Percentiles rank a stretch among this genome's conserved stretches.
These are phyloP conservation scores for Picea glauca DNA, from an alignment of 75 land plant species.

Conservation along the genomic window DNA sequence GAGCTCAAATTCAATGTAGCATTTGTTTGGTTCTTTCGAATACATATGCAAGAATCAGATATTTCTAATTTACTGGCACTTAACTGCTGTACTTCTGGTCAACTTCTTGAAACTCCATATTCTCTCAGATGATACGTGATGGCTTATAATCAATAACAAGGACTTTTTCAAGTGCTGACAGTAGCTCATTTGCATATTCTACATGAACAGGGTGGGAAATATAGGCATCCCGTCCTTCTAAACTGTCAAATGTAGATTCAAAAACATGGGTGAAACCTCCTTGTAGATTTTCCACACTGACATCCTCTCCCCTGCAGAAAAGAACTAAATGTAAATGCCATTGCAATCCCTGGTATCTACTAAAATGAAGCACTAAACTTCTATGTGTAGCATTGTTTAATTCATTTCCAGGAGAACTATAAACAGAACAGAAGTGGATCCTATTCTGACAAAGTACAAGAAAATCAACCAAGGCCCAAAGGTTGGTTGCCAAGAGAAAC, in stretches of 20 bases:
- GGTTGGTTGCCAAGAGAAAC: background rate
- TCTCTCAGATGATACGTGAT: background rate
- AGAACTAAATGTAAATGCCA: background rate
- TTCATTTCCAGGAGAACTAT: background rate
- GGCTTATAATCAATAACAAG: conserved; percentile 68
- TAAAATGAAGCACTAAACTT: background rate
- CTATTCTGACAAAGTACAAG: background rate
- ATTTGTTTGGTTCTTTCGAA: too few relatives aligned
- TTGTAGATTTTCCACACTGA: conserved; percentile 88
- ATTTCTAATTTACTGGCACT: background rate
- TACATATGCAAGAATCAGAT: background rate
- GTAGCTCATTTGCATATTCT: conserved; percentile 55
- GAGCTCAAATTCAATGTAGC: too few relatives aligned
- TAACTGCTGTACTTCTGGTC: background rate
- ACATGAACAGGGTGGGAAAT: conserved; percentile 70
- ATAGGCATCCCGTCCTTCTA: conserved; percentile 78
- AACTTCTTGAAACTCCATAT: background rate
- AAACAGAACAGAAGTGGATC: background rate
- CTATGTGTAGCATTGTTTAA: background rate
- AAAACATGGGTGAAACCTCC: conserved; percentile 91
- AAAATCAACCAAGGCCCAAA: background rate
- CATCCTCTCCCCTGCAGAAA: conserved; percentile 70
- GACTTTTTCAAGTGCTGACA: conserved; percentile 64
- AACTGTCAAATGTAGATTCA: conserved; percentile 74
- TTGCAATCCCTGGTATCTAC: background rate